Evolutionary conservation across 352 stramenopile genomes (phyloP).

Genomic region (Globisporangium carolinianum): DNA sequence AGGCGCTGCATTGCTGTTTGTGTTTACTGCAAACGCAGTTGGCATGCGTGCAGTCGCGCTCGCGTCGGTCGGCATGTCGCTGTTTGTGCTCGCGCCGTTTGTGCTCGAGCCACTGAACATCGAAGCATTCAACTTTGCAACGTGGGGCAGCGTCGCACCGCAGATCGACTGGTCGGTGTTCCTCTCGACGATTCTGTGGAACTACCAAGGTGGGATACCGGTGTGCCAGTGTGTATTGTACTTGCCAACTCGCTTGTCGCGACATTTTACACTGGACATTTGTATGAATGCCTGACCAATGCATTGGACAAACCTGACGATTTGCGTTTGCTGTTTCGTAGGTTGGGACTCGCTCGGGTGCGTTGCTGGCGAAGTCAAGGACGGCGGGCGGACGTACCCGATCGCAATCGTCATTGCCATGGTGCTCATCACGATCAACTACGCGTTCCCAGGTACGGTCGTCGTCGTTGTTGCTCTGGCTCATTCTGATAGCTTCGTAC

Average conservation of each 20-base stretch:
- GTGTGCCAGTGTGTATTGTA: no score
- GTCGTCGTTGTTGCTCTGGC: not conserved
- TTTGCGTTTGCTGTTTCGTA: constrained; percentile 1
- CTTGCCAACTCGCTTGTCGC: no score
- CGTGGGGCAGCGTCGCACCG: constrained; percentile 59
- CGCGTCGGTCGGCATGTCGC: constrained; percentile 72
- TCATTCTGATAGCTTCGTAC: not conserved
- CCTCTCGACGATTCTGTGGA: constrained; percentile 81
- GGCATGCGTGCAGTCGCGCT: constrained; percentile 74
- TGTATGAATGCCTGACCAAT: no score
- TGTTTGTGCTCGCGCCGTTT: constrained; percentile 79
- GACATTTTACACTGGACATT: no score
- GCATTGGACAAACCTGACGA: no score
- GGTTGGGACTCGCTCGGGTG: constrained; percentile 81
- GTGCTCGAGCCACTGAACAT: constrained; percentile 68
- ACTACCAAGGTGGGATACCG: constrained; percentile 55
- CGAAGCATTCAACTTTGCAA: constrained; percentile 64
- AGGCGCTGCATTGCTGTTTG: constrained; percentile 51
- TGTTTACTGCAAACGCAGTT: constrained; percentile 64
- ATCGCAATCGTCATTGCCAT: constrained; percentile 80
- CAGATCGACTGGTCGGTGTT: constrained; percentile 83
- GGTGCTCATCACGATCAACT: constrained; percentile 80
- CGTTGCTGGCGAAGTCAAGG: constrained; percentile 80
- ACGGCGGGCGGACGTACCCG: constrained; percentile 72
- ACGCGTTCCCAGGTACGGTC: constrained; percentile 57